Evolutionary conservation across 768 basidiomycete genomes (phyloP).

Genomic region (Rubroboletus satanas): DNA sequence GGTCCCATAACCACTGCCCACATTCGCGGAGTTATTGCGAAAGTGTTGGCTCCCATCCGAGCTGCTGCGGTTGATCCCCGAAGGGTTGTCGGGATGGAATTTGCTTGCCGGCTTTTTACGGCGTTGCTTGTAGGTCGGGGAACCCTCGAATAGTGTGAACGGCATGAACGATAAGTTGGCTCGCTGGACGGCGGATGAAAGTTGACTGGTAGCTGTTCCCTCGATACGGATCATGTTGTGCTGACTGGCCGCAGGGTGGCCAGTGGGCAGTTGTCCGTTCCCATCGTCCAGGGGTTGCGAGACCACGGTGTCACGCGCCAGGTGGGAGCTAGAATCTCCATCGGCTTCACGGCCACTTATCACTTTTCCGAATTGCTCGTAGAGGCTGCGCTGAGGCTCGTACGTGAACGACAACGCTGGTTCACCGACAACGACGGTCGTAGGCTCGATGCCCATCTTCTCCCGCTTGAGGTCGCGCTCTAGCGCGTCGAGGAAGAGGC

Average conservation of each 20-base stretch:
- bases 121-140: conserved; percentile 84
- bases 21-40: conserved; percentile 5
- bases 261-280: conserved; percentile 14
- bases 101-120: conserved; percentile 64
- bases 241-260: conserved; percentile 2
- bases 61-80: conserved; percentile 27
- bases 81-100: conserved; percentile 24
- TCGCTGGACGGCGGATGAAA: conserved; percentile 19
- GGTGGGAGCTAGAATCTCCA: conserved; percentile 32
- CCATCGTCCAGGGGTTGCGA: conserved; percentile 10
- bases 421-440: conserved; percentile 72
- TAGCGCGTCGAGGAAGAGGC: conserved; percentile 93
- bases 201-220: conserved; percentile 11
- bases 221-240: conserved; percentile 28
- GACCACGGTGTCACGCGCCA: conserved; percentile 25
- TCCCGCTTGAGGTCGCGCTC: conserved; percentile 96
- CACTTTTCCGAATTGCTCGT: conserved; percentile 75
- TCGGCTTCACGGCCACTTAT: conserved; percentile 35
- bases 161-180: conserved; percentile 47
- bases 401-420: conserved; percentile 87
- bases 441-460: conserved; percentile 84
- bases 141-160: conserved; percentile 78
- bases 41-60: conserved; percentile 20
- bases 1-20: conserved; percentile 29
- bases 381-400: conserved; percentile 79